A percentile compares a stretch with the other conserved stretches of the same genome.
Evolutionary conservation across 2,329 filamentous ascomycete genomes (phyloP).

Genomic region (Elsinoe perseae): DNA sequence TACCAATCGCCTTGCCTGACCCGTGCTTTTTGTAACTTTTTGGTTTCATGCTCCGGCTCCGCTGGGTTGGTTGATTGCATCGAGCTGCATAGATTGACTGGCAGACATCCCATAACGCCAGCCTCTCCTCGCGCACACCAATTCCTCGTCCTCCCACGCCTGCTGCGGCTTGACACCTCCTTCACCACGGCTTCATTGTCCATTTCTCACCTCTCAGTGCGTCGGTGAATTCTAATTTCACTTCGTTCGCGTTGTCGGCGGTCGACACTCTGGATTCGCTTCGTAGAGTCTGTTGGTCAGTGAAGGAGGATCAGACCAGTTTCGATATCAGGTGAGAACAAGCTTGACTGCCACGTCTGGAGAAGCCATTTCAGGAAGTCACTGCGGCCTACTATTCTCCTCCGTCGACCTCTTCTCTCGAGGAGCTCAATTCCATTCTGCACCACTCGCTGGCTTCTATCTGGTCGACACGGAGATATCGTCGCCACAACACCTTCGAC

Average conservation of each 20-base stretch:
- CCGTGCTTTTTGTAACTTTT: slow-evolving; percentile 10
- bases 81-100: slow-evolving; percentile 6
- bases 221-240: neutral
- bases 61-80: slow-evolving; percentile 13
- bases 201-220: neutral
- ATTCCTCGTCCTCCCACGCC: neutral
- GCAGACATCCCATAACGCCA: slow-evolving; percentile 4
- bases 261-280: neutral
- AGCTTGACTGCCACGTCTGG: neutral
- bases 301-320: neutral
- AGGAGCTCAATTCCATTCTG: slow-evolving; percentile 16
- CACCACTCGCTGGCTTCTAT: slow-evolving; percentile 30
- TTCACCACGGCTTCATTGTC: neutral
- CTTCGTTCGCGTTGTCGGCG: neutral
- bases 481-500: slow-evolving; percentile 14
- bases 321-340: neutral
- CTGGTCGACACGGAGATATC: slow-evolving; percentile 1
- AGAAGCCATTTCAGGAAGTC: slow-evolving; percentile 17
- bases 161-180: neutral
- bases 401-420: neutral
- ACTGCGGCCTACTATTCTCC: neutral
- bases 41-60: slow-evolving; percentile 11
- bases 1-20: neutral
- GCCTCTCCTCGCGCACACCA: slow-evolving; percentile 6
- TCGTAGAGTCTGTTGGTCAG: neutral